Base-by-base conservation (phyloP, 768 basidiomycete genomes). In the Candolleomyces eurysporus region DNA sequence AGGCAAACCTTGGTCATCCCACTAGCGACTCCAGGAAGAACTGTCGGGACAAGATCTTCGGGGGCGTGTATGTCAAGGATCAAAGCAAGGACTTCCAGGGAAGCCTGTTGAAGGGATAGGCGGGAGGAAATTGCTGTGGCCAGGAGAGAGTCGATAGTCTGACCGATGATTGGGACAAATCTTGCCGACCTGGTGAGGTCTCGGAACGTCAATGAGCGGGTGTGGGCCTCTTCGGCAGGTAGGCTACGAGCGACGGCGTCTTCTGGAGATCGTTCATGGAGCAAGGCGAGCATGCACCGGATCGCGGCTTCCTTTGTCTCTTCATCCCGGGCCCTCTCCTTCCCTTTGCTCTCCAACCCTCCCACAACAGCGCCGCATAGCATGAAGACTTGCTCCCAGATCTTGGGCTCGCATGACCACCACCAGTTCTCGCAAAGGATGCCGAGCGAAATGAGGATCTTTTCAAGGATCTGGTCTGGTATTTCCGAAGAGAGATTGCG, bases 351-450 rank as follows among this genome's bases (percentile, higher is more conserved):
- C 59, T 87, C 89, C 9, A 89, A 75, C 14, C 84, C 82, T 19
- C 86, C 87, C 6, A 91, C 71, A 36, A 90, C 78, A 16, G 88
- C 82, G 40, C 84, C 83, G 64, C 80, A 89, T 16, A 93, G 77
- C 78, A 87, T 89, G 71, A 96, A 92, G 26, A 94, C 75, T 68
- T 97, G 94, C 68, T 90, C 88, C 94, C 94, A 96, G 30, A 86
- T 73, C 58, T 78, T 78, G 42, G 84, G 53, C 50, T 92, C 91
- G 69, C 88, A 88, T 19, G 78, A 77, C 90, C 91, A 92, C 92
- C 93, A 95, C 89, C 92, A 93, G n/a, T 79, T 76, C 19, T 86
- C 80, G 64, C 82, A 85, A 26, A 98, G 78, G 1, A 82, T 66
- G 3, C 76, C 70, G 32, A 96, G 75, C 13, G 83, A 75, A 26